These are phyloP conservation scores for Yueomyces sp. DNA, from an alignment of 805 yeast species.

Conservation along the genomic window DNA sequence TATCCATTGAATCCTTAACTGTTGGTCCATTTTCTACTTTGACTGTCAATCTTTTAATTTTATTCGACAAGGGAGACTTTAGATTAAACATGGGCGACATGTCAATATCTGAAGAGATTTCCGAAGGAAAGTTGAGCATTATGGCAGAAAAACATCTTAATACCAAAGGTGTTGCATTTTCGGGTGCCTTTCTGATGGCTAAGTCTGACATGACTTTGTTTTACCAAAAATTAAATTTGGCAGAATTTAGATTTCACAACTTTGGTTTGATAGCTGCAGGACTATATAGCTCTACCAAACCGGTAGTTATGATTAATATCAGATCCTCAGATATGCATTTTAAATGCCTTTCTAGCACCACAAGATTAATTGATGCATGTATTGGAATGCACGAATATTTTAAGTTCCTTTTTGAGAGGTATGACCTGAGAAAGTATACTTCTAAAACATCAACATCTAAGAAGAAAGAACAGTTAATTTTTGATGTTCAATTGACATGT, in stretches of 20 bases:
- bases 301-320: constrained; percentile 7
- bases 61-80: constrained; percentile 13
- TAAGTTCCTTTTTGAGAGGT: background rate
- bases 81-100: constrained; percentile 8
- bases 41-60: constrained; percentile 8
- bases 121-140: constrained; percentile 9
- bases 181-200: constrained; percentile 11
- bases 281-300: constrained; percentile 7
- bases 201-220: constrained; percentile 11
- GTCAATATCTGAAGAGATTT: constrained; percentile 5
- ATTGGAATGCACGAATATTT: constrained; percentile 6
- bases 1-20: background rate
- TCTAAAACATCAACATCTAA: background rate
- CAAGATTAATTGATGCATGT: constrained; percentile 5
- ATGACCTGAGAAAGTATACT: background rate
- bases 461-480: background rate
- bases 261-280: constrained; percentile 9
- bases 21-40: constrained; percentile 2
- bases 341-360: constrained; percentile 12
- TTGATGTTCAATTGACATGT: background rate
- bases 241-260: constrained; percentile 11
- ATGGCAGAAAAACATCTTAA: constrained; percentile 12
- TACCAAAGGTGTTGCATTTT: constrained; percentile 11
- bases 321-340: constrained; percentile 13
- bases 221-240: constrained; percentile 7